Conservation (phyloP, 441 rosid species). For the Rhodomyrtus psidioides region DNA sequence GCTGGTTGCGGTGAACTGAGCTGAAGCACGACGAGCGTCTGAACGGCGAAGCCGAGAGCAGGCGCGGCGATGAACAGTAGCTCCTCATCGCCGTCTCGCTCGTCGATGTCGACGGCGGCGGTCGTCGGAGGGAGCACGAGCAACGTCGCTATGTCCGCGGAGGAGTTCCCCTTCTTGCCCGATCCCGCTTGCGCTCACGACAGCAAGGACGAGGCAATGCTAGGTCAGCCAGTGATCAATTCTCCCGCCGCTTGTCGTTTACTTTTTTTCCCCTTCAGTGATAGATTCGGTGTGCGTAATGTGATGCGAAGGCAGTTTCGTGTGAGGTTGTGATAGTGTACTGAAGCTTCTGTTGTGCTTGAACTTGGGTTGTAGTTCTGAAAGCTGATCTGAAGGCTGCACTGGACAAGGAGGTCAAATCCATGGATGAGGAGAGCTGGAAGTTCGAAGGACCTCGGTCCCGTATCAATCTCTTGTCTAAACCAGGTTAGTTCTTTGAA, state of each 20-base stretch:
- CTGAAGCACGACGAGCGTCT: not conserved
- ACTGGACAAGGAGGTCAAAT: conserved; percentile 72
- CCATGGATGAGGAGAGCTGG: conserved; percentile 93
- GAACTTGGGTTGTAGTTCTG: conserved; percentile 39
- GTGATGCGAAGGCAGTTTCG: not conserved
- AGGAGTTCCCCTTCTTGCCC: conserved; percentile 58
- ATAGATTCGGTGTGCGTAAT: not conserved
- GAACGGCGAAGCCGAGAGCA: not conserved
- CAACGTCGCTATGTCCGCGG: conserved; percentile 29
- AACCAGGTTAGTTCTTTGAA: conserved; percentile 41
- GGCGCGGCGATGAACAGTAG: not conserved
- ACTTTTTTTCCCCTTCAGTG: not conserved
- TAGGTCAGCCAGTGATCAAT: conserved; percentile 17
- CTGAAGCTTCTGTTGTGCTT: not conserved
- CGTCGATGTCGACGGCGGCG: conserved; percentile 71
- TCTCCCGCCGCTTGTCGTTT: not conserved
- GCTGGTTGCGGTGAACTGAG: not conserved
- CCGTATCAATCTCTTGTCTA: conserved; percentile 64
- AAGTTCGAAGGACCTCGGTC: conserved; percentile 92
- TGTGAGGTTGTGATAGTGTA: not conserved
- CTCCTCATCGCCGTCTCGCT: conserved; percentile 60
- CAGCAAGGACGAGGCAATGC: conserved; percentile 65
- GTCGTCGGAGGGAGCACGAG: conserved; percentile 47
- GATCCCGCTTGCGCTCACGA: conserved; percentile 60
- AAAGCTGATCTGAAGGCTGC: conserved; percentile 73